Percentiles rank a stretch among this genome's conserved stretches.
These are phyloP conservation scores for Fusarium continuum DNA, from an alignment of 2,329 filamentous ascomycete genomes.

Conservation along the genomic window DNA sequence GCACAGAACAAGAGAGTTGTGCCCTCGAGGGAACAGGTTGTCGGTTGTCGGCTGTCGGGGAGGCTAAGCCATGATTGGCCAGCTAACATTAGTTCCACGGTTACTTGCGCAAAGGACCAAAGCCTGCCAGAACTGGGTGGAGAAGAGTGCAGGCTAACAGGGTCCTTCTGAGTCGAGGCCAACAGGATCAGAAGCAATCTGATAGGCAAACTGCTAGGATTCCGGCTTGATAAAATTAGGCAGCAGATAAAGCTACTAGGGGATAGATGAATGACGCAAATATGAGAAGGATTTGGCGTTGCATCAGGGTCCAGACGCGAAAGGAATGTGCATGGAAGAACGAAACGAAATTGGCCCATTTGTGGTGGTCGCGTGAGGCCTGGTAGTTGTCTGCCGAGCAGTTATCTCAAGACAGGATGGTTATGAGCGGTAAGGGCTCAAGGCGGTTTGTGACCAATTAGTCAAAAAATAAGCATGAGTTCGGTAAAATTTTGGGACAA, in stretches of 20 bases:
- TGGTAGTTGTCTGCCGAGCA: slow-evolving; percentile 12
- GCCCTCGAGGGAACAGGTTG: slow-evolving; percentile 33
- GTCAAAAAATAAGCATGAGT: slow-evolving; percentile 31
- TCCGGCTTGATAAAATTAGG: slow-evolving; percentile 6
- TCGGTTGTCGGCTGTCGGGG: slow-evolving; percentile 43
- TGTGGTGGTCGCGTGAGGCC: slow-evolving; percentile 30
- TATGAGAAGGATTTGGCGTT: background rate
- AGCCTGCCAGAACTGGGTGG: slow-evolving; percentile 11
- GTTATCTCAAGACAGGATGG: slow-evolving; percentile 5
- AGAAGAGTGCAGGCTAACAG: slow-evolving; percentile 25
- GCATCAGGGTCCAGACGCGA: slow-evolving; percentile 22
- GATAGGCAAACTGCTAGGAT: slow-evolving; percentile 13
- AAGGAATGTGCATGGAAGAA: slow-evolving; percentile 18
- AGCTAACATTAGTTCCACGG: slow-evolving; percentile 26
- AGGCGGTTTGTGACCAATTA: slow-evolving; percentile 12
- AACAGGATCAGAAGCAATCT: background rate
- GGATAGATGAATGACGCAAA: slow-evolving; percentile 31
- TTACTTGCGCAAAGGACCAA: slow-evolving; percentile 14
- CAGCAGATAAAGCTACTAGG: slow-evolving; percentile 23
- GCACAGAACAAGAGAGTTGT: slow-evolving; percentile 24
- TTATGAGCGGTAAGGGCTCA: slow-evolving; percentile 21
- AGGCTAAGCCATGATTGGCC: slow-evolving; percentile 43
- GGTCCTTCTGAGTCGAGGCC: slow-evolving; percentile 25
- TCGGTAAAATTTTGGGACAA: slow-evolving; percentile 31
- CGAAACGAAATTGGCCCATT: slow-evolving; percentile 13